Base-by-base conservation (phyloP, 2,329 filamentous ascomycete genomes). In the Exophiala spinifera region DNA sequence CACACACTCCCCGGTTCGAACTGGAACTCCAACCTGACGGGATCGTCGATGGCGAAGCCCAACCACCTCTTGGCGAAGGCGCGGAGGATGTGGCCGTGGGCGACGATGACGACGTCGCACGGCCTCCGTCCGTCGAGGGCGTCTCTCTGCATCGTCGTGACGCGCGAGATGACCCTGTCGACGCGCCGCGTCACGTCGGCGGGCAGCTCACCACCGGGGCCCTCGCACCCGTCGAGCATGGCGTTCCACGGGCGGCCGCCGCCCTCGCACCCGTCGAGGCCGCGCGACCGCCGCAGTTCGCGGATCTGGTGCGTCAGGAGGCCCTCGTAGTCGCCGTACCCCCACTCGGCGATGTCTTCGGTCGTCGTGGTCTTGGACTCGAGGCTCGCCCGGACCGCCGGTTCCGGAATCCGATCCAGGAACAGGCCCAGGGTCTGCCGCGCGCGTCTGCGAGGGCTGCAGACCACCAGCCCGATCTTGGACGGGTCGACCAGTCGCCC, bases 301-400 rank as follows among this genome's bases (percentile, higher is more conserved):
- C 71, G 69, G 47, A 85, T 85, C 61, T 81, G 70, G n/a, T 70
- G 64, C 6, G 72, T 74, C 43, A 74, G 74, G 20, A 83, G 66
- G 10, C 83, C 83, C 66, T 86, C 83, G 65, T 85, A 86, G 55
- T 77, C 70, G 43, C 83, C 82, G 67, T 85, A 86, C 56, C 81
- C 77, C 83, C 83, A 86, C 65, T 85, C 82, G 1, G 76, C 70
- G 40, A 85, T 70, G 70, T 68, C 53, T 39, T 80, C 76, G 1
- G 78, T 82, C 28, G 57, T 48, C 0, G 57, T 59, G 4, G 36
- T 47, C 34, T 56, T 53, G 20, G n/a, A 25, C 2, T 57, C 57
- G 13, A 70, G 47, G 7, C 19, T 21, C 17, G 42, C n/a, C n/a
- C 14, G n/a, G 3, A 44, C 44, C 17, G 62, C 46, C 46, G 60